Base-by-base conservation (phyloP, 139 green algal genomes). In the Closterium sp. region DNA sequence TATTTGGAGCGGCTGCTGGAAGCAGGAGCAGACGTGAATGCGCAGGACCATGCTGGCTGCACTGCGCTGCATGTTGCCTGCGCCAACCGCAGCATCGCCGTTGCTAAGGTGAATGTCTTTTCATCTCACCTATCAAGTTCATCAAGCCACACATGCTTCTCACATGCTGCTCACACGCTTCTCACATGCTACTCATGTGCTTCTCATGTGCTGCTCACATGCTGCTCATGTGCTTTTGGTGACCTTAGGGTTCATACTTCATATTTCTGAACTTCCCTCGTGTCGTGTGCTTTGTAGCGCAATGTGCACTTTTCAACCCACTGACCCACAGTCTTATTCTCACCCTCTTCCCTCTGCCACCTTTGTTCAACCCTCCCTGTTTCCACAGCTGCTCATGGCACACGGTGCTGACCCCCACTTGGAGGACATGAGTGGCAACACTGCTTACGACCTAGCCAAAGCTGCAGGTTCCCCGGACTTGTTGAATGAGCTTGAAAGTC, bases 21-120 rank as follows among this genome's bases (percentile, higher is more conserved):
- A 10, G 31, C 30, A 19, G 85, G 85, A n/a, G 85, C 85, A 33
- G 85, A 88, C 85, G 23, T 33, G 30, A 88, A 88, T 33, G 85
- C 85, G 30, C 33, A 38, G 19, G 33, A 88, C 85, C 33, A 88
- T 43, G 85, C 33, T 23, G 85, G 85, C 30, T 88, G 83, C 30
- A 34, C 83, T 86, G 83, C 83, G 19, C 83, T 86, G 83, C 83
- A 86, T 33, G 30, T 86, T 86, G 83, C 83, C 30, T 86, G 83
- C 9, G n/a, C 30, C 30, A 86, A 86, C 83, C 83, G 83, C 83
- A 86, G 83, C 83, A 32, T 34, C n/a, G 30, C n/a, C 25, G 83
- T 86, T 33, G 83, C 30, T 0, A 33, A 86, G 83, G 83, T 86
- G 6, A 4, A 23, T 16, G 16, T 76, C 55, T 69, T 12, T 69